Evolutionary conservation across 23 red algal genomes (phyloP).

Genomic region (Cyanidioschyzon merolae): DNA sequence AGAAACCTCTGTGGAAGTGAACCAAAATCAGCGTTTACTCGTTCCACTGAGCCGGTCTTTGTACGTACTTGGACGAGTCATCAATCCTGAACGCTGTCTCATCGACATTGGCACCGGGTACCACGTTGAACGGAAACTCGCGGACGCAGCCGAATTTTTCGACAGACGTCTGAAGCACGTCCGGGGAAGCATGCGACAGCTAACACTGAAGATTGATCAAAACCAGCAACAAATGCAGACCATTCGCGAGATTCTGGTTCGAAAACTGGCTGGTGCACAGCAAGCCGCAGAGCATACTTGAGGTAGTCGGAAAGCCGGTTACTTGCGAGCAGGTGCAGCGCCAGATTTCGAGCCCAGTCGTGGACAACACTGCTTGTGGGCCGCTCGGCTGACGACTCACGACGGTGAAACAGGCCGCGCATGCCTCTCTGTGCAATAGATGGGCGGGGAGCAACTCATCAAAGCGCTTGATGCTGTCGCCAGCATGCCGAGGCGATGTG

Average conservation of each 20-base stretch:
- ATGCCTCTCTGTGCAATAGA: too few species aligned
- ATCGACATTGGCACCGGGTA: conserved; percentile 14
- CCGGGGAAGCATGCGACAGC: background rate
- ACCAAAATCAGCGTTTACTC: background rate
- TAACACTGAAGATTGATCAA: background rate
- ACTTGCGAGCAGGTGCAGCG: too few species aligned
- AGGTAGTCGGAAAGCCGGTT: too few species aligned
- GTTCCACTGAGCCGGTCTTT: background rate
- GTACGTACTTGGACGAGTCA: background rate
- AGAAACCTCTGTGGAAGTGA: background rate
- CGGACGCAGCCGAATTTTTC: background rate
- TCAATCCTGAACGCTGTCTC: background rate
- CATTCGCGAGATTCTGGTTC: background rate
- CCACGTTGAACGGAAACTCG: background rate
- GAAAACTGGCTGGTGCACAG: background rate
- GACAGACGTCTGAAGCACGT: background rate
- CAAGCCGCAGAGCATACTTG: background rate
- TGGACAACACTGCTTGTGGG: too few species aligned
- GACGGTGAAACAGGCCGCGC: too few species aligned
- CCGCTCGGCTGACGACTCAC: too few species aligned
- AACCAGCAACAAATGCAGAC: background rate
- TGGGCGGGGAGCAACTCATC: too few species aligned
- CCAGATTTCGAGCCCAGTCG: too few species aligned
- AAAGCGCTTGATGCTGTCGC: too few species aligned
- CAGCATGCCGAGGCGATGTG: too few species aligned